Percentiles rank a stretch among this genome's conserved stretches.
These are phyloP conservation scores for Huntiella moniliformis DNA, from an alignment of 2,329 filamentous ascomycete species.

Conservation along the genomic window DNA sequence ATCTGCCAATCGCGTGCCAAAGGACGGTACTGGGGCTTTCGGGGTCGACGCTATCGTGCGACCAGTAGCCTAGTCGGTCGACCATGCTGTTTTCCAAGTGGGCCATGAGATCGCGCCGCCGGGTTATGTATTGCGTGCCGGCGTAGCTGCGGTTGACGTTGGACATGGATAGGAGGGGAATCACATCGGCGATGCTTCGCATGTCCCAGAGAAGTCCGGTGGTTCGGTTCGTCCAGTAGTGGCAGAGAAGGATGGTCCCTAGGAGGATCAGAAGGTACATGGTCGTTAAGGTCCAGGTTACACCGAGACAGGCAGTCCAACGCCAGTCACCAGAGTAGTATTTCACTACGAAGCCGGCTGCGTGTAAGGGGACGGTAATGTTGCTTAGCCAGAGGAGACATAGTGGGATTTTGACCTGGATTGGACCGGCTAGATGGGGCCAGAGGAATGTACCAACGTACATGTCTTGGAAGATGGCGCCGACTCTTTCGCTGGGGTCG, in stretches of 20 bases:
- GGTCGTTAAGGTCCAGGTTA: slow-evolving; percentile 59
- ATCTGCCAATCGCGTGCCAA: slow-evolving; percentile 59
- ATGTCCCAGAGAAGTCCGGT: slow-evolving; percentile 79
- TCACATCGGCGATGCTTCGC: slow-evolving; percentile 60
- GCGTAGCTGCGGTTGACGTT: slow-evolving; percentile 60
- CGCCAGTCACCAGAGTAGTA: slow-evolving; percentile 43
- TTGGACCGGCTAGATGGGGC: slow-evolving; percentile 40
- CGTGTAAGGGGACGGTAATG: slow-evolving; percentile 66
- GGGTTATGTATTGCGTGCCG: slow-evolving; percentile 42
- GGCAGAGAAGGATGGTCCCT: slow-evolving; percentile 36
- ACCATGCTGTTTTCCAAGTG: slow-evolving; percentile 36
- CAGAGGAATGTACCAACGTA: slow-evolving; percentile 52
- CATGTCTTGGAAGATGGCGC: slow-evolving; percentile 49
- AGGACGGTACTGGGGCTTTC: slow-evolving; percentile 42
- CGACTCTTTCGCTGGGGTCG: slow-evolving; percentile 36
- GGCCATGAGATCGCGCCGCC: slow-evolving; percentile 31
- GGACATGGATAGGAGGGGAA: slow-evolving; percentile 59
- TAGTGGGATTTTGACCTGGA: slow-evolving; percentile 46
- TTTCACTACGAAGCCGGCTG: slow-evolving; percentile 52
- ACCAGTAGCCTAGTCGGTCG: slow-evolving; percentile 77
- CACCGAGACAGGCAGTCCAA: slow-evolving; percentile 61
- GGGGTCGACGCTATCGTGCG: slow-evolving; percentile 21
- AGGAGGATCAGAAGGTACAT: slow-evolving; percentile 51
- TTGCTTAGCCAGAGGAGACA: slow-evolving; percentile 58
- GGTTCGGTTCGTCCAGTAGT: slow-evolving; percentile 44